A percentile compares a stretch with the other conserved stretches of the same genome.
These are phyloP conservation scores for Podospora pseudoanserina DNA, from an alignment of 495 filamentous ascomycete genomes.

Conservation along the genomic window DNA sequence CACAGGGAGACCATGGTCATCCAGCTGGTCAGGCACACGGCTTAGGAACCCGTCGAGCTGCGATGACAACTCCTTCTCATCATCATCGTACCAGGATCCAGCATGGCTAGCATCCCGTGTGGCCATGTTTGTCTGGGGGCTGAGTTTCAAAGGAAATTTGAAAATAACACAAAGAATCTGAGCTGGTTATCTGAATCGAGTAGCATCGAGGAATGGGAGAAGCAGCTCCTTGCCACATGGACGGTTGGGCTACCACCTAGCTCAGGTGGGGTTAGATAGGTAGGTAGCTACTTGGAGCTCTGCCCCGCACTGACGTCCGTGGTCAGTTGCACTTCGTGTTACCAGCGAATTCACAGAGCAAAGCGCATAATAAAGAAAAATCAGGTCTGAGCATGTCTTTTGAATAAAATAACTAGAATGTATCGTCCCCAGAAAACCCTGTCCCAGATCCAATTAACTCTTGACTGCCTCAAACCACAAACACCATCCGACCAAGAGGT, in stretches of 20 bases:
- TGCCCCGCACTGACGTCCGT: constrained; percentile 4
- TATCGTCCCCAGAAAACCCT: no score
- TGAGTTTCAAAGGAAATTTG: neutral
- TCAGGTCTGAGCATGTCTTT: no score
- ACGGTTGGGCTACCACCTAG: no score
- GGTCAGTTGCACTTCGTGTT: neutral
- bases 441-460: neutral
- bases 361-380: neutral
- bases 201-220: neutral
- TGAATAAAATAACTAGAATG: no score
- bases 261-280: neutral
- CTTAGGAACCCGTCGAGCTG: constrained; percentile 80
- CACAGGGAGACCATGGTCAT: constrained; percentile 61
- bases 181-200: neutral
- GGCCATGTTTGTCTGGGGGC: constrained; percentile 18
- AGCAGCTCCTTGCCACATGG: neutral
- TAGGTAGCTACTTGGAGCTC: neutral
- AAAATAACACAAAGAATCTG: neutral
- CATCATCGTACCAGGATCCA: constrained; percentile 71
- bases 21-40: constrained; percentile 62
- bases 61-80: constrained; percentile 52
- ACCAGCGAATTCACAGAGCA: neutral
- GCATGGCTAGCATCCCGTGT: constrained; percentile 64
- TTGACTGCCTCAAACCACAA: neutral
- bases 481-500: neutral